Percentiles rank a stretch among this genome's conserved stretches.
Conservation (phyloP, 2,329 filamentous ascomycete genomes). For the Fusarium cyanostomum region DNA sequence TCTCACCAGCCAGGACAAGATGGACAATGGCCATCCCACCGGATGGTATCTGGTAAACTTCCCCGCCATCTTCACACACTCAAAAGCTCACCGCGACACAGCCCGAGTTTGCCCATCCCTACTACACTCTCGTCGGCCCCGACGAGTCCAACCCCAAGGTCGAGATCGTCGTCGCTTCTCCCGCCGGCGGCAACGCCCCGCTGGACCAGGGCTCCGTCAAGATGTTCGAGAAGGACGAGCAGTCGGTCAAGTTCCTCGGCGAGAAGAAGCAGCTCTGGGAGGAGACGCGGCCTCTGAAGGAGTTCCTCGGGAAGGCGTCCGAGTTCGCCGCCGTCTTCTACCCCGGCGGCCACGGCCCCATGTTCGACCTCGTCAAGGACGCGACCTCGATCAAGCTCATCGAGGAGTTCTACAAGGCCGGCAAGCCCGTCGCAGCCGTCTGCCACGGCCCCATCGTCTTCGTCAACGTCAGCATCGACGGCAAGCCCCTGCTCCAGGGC, state of each 20-base stretch:
- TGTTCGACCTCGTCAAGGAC: slow-evolving; percentile 73
- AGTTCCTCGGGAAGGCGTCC: slow-evolving; percentile 63
- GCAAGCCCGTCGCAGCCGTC: slow-evolving; percentile 72
- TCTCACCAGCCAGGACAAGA: slow-evolving; percentile 69
- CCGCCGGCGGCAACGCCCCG: slow-evolving; percentile 68
- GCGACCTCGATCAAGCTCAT: slow-evolving; percentile 66
- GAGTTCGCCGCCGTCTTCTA: slow-evolving; percentile 72
- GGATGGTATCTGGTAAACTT: slow-evolving; percentile 74
- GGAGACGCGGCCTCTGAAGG: slow-evolving; percentile 66
- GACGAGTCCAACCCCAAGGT: slow-evolving; percentile 52
- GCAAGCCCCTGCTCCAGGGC: slow-evolving; percentile 63
- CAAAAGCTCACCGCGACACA: slow-evolving; percentile 35
- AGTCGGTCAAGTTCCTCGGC: slow-evolving; percentile 63
- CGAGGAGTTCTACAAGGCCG: slow-evolving; percentile 67
- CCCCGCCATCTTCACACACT: neutral
- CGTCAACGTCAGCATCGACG: slow-evolving; percentile 64
- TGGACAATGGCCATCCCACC: slow-evolving; percentile 63
- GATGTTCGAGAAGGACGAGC: slow-evolving; percentile 61
- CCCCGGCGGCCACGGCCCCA: slow-evolving; percentile 68
- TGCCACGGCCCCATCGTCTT: slow-evolving; percentile 76
- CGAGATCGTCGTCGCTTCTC: slow-evolving; percentile 68
- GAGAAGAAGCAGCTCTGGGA: slow-evolving; percentile 69
- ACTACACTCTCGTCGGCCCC: slow-evolving; percentile 60
- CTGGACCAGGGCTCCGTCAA: slow-evolving; percentile 69
- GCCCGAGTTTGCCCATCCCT: slow-evolving; percentile 73